Evolutionary conservation across 1,284 basidiomycete species (phyloP), one percentile per base, ranked within the genome.

Genomic region (Flammula alnicola): DNA sequence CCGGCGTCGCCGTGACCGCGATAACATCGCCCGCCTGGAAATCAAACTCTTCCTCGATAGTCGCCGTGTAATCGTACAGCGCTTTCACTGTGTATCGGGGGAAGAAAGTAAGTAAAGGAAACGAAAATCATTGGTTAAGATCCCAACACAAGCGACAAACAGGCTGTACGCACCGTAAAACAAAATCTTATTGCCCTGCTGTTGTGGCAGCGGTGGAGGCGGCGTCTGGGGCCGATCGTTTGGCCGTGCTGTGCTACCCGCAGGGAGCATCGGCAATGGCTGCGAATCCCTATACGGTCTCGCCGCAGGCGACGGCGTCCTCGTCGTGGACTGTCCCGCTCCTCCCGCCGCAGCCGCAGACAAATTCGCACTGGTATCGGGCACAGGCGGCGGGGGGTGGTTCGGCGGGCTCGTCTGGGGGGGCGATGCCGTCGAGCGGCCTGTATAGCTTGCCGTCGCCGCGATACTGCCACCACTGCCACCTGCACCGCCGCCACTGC

Each of bases 1-100:
- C 91, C 11, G 93, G 93, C 20, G 92, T 94, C 25, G 85, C 81
- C 3, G 92, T 95, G 10, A 96, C 93, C 2, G 93, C 94, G 62
- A 97, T 96, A 54, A 96, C 87, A 71, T 97, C 94, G 17, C 90
- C 91, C 9, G 84, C 74, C 63, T 93, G 91, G 80, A 96, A 95
- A 69, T 93, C 89, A 70, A 95, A 91, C 68, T 95, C 93, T 64
- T 93, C 89, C 4, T 87, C 81, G 54, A 91, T 91, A 11, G 89
- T 86, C 10, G 95, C 94, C 10, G 75, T 73, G 65, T 98, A 98
- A 68, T 97, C 93, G 65, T 95, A 98, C 59, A 98, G 71, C 31
- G 95, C 95, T 75, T 91, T 91, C 53, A 95, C 93, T 91, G 32
- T 2, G 16, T 42, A 48, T 36, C 19, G 22, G 47, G 10, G n/a